A percentile compares a stretch with the other conserved stretches of the same genome.
Conservation (phyloP, 176 grass and related monocot genomes). For the Ananas comosus region DNA sequence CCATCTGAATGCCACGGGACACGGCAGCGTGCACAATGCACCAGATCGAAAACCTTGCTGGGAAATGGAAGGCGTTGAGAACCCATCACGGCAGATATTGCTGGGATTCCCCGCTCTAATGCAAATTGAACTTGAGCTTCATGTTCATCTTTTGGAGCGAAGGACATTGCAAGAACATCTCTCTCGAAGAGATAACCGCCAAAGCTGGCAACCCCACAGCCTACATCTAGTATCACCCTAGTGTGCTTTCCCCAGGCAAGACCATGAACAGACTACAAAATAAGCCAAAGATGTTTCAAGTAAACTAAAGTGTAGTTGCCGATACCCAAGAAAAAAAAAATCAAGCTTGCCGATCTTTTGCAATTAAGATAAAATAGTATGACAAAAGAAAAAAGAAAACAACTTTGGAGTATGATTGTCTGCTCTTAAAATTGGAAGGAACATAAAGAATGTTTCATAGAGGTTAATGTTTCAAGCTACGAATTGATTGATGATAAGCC, state of each 20-base stretch:
- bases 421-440: no score
- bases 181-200: conserved; percentile 91
- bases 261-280: conserved; percentile 43
- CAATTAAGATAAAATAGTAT: no score
- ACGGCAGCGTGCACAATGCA: conserved; percentile 89
- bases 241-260: conserved; percentile 78
- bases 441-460: no score
- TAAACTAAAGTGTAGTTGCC: neutral
- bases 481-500: no score
- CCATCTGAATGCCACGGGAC: conserved; percentile 89
- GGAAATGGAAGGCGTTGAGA: conserved; percentile 82
- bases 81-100: conserved; percentile 95
- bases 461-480: no score
- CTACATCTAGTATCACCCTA: conserved; percentile 77
- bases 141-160: conserved; percentile 97
- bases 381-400: no score
- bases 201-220: conserved; percentile 95
- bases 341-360: neutral
- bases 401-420: no score
- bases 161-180: conserved; percentile 67
- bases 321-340: neutral
- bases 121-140: conserved; percentile 93
- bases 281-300: neutral
- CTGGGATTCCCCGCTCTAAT: conserved; percentile 80
- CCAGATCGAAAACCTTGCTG: conserved; percentile 67